Conservation (phyloP, 164 flowering plant species). For the Vitis rotundifolia region DNA sequence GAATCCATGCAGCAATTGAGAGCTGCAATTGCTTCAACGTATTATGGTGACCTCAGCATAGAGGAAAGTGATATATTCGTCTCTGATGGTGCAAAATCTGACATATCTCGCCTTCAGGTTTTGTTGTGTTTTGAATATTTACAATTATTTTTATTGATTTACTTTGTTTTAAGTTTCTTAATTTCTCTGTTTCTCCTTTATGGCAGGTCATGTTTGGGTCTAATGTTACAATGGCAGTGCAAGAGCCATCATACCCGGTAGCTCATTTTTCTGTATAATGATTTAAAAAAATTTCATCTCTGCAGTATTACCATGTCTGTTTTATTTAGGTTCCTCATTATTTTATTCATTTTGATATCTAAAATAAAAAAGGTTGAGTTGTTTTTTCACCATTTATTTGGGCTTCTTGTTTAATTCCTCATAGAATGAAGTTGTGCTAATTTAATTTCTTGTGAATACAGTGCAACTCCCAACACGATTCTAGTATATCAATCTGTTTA, state of each 20-base stretch:
- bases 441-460: background rate
- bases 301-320: background rate
- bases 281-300: background rate
- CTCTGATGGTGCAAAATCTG: slow-evolving; percentile 98
- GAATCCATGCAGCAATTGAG: slow-evolving; percentile 48
- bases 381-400: background rate
- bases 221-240: slow-evolving; percentile 79
- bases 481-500: too few relatives aligned
- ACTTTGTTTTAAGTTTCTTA: background rate
- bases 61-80: slow-evolving; percentile 84
- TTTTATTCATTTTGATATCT: background rate
- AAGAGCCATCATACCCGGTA: slow-evolving; percentile 99
- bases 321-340: background rate
- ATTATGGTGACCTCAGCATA: slow-evolving; percentile 66
- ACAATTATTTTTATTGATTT: background rate
- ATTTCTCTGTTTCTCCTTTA: slow-evolving; percentile 1
- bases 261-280: background rate
- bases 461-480: too few relatives aligned
- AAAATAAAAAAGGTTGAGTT: background rate
- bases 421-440: background rate
- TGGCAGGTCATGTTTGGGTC: slow-evolving; percentile 83
- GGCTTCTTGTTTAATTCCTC: background rate
- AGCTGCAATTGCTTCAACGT: slow-evolving; percentile 72
- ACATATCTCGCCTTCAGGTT: slow-evolving; percentile 98
- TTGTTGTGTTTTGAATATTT: slow-evolving; percentile 4